A percentile compares a stretch with the other conserved stretches of the same genome.
Evolutionary conservation across 257 asterid genomes (phyloP).

Genomic region (Solanum etuberosum): DNA sequence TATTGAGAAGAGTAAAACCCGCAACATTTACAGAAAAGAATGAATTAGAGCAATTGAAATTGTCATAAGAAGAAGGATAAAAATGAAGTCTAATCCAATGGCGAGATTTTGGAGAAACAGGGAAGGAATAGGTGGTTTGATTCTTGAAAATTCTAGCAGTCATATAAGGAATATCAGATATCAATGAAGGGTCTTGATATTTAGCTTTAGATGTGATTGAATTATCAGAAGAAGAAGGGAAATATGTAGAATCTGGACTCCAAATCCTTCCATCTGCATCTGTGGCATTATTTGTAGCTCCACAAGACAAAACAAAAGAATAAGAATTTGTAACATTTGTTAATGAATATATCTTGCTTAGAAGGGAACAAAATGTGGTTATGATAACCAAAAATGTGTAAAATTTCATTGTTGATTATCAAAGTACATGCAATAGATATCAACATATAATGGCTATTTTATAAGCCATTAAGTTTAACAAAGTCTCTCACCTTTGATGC

Average conservation of each 20-base stretch:
- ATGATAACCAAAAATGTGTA: not conserved
- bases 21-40: slow-evolving; percentile 35
- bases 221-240: slow-evolving; percentile 13
- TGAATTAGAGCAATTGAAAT: slow-evolving; percentile 19
- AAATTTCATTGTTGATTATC: not conserved
- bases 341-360: not conserved
- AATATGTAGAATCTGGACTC: slow-evolving; percentile 33
- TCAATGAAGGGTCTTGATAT: slow-evolving; percentile 59
- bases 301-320: slow-evolving; percentile 47
- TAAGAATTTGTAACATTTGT: slow-evolving; percentile 5
- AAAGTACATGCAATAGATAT: not conserved
- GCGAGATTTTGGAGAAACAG: slow-evolving; percentile 23
- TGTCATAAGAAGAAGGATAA: slow-evolving; percentile 41
- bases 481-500: not conserved
- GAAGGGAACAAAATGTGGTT: not conserved
- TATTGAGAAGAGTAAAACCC: slow-evolving; percentile 36
- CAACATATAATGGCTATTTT: not conserved
- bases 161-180: slow-evolving; percentile 63
- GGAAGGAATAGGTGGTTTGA: slow-evolving; percentile 33
- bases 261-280: slow-evolving; percentile 43
- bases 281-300: slow-evolving; percentile 24
- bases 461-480: not conserved
- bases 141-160: slow-evolving; percentile 45
- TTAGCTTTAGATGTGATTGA: slow-evolving; percentile 28
- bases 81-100: slow-evolving; percentile 70